Evolutionary conservation across 768 basidiomycete species (phyloP).

Genomic region (Leucosporidium yakuticum): DNA sequence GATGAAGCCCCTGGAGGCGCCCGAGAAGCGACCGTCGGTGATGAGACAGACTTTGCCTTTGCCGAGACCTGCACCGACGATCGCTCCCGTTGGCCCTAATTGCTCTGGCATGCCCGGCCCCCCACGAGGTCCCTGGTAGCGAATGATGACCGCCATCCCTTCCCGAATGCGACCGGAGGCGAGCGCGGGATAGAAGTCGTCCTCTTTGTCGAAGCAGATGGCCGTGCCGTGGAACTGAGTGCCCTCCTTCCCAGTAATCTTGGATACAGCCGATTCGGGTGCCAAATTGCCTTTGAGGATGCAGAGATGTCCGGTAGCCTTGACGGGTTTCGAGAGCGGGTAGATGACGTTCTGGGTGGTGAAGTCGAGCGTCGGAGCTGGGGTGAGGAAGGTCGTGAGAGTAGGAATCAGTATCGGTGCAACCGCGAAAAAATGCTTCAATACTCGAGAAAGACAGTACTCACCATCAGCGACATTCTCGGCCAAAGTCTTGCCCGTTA

Average conservation of each 20-base stretch:
- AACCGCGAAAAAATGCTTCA: too few species aligned
- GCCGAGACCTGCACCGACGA: constrained; percentile 76
- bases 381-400: neutral
- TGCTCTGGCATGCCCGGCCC: constrained; percentile 47
- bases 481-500: constrained; percentile 71
- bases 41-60: constrained; percentile 66
- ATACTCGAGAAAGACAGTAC: too few species aligned
- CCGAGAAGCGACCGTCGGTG: constrained; percentile 85
- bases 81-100: constrained; percentile 69
- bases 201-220: constrained; percentile 45
- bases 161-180: constrained; percentile 66
- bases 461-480: constrained; percentile 54
- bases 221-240: constrained; percentile 63
- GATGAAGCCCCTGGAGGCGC: constrained; percentile 61
- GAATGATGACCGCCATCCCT: constrained; percentile 71
- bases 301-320: constrained; percentile 75
- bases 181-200: constrained; percentile 67
- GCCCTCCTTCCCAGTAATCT: constrained; percentile 91
- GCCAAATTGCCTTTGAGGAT: constrained; percentile 85
- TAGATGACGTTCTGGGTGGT: constrained; percentile 64
- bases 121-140: constrained; percentile 84
- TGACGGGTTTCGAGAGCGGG: constrained; percentile 70
- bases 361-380: constrained; percentile 31
- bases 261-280: constrained; percentile 80
- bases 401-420: too few species aligned